Percentiles rank a stretch among this genome's conserved stretches.
Conservation (phyloP, 2,329 filamentous ascomycete species). For the Pochonia chlamydosporia region DNA sequence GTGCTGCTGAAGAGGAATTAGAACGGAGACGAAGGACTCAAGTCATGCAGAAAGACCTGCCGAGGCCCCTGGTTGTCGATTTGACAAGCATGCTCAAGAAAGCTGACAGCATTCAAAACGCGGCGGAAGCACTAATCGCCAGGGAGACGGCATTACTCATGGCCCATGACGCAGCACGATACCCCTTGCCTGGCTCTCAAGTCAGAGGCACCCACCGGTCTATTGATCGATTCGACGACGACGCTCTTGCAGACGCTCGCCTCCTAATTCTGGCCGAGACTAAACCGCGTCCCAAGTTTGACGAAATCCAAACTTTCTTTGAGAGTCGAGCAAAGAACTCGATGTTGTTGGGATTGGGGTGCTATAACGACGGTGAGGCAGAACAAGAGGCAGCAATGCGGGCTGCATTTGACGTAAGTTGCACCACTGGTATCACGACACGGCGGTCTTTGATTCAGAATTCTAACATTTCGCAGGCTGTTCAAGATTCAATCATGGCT, state of each 20-base stretch:
- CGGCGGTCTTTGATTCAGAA: neutral
- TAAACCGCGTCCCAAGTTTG: conserved; percentile 40
- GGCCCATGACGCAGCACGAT: conserved; percentile 73
- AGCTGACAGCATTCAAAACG: conserved; percentile 55
- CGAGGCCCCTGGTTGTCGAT: conserved; percentile 70
- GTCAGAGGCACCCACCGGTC: conserved; percentile 55
- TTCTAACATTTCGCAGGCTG: conserved; percentile 40
- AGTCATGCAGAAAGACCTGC: conserved; percentile 81
- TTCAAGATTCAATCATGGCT: conserved; percentile 67
- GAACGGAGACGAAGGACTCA: conserved; percentile 83
- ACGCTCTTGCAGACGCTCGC: conserved; percentile 66
- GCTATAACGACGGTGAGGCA: conserved; percentile 72
- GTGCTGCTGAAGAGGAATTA: conserved; percentile 65
- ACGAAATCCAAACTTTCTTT: conserved; percentile 49
- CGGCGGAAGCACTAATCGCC: conserved; percentile 64
- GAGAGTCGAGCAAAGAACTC: conserved; percentile 46
- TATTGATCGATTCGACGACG: conserved; percentile 63
- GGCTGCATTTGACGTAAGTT: conserved; percentile 66
- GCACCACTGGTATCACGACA: neutral
- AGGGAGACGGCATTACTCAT: conserved; percentile 74
- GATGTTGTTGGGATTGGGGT: conserved; percentile 71
- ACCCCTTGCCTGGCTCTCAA: conserved; percentile 62
- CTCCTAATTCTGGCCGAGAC: conserved; percentile 70
- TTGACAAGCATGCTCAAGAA: conserved; percentile 60
- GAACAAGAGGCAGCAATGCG: conserved; percentile 59